Percentiles rank a stretch among this genome's conserved stretches.
These are phyloP conservation scores for Cyberlindnera petersonii DNA, from an alignment of 805 yeast genomes.

Conservation along the genomic window DNA sequence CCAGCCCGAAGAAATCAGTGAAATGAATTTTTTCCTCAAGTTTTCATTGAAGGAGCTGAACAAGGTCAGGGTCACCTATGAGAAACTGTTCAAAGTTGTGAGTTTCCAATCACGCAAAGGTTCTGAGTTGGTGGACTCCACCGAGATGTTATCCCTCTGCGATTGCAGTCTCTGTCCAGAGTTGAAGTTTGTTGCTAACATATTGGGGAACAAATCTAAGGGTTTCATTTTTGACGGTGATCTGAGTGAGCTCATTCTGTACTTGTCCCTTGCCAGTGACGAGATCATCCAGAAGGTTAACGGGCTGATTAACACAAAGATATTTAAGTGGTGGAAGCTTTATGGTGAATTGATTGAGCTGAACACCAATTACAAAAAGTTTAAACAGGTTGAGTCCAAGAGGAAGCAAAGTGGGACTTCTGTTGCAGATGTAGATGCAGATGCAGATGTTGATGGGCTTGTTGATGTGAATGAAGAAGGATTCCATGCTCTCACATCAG, in stretches of 20 bases:
- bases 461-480: conserved; percentile 26
- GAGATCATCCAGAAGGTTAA: conserved; percentile 31
- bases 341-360: conserved; percentile 38
- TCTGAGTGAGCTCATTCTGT: conserved; percentile 18
- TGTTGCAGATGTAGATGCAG: too few species aligned
- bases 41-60: conserved; percentile 43
- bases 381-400: conserved; percentile 22
- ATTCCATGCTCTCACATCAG: conserved; percentile 22
- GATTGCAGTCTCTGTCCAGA: conserved; percentile 12
- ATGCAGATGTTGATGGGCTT: conserved; percentile 21
- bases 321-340: conserved; percentile 43
- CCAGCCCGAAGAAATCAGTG: conserved; percentile 37
- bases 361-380: conserved; percentile 31
- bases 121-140: conserved; percentile 20
- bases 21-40: conserved; percentile 45
- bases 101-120: conserved; percentile 27
- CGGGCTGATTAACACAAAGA: conserved; percentile 31
- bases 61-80: conserved; percentile 28
- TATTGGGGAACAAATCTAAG: conserved; percentile 13
- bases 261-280: conserved; percentile 22
- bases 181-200: conserved; percentile 16
- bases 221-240: conserved; percentile 24
- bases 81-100: conserved; percentile 36
- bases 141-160: conserved; percentile 9
- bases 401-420: conserved; percentile 4